phyloP scores from a whole-genome alignment of 352 stramenopile genomes.

The Pythium brachiatum region DNA sequence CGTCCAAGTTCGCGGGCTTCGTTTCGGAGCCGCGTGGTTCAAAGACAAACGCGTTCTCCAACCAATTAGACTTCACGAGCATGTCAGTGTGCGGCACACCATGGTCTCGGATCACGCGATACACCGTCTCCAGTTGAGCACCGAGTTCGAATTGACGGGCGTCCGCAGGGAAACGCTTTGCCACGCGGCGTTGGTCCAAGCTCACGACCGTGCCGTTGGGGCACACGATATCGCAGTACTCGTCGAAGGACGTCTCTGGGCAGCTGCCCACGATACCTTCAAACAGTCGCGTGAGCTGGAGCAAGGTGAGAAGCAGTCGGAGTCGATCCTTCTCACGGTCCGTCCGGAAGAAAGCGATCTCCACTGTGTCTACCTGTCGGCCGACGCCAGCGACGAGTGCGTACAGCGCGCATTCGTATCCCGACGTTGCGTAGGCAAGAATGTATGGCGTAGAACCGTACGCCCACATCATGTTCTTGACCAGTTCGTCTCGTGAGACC shows the following conservation, averaged over 20 bases:
- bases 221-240: no score
- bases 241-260: no score
- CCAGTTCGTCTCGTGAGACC: not conserved
- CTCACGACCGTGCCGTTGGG: no score
- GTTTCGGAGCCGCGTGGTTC: not conserved
- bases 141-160: no score
- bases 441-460: constrained; percentile 8
- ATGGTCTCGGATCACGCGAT: no score
- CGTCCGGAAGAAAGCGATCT: not conserved
- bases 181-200: no score
- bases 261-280: no score
- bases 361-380: not conserved
- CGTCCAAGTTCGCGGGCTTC: not conserved
- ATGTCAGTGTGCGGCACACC: no score
- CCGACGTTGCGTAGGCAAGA: not conserved
- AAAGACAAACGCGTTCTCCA: not conserved
- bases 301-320: not conserved
- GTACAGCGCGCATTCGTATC: not conserved
- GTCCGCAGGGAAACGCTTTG: no score
- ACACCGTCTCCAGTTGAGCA: no score
- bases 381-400: not conserved
- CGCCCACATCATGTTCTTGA: constrained; percentile 2
- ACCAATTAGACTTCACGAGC: no score
- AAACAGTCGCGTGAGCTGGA: not conserved
- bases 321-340: not conserved